Base-by-base conservation (phyloP, 2,329 filamentous ascomycete species). In the Tolypocladium guangdongense region DNA sequence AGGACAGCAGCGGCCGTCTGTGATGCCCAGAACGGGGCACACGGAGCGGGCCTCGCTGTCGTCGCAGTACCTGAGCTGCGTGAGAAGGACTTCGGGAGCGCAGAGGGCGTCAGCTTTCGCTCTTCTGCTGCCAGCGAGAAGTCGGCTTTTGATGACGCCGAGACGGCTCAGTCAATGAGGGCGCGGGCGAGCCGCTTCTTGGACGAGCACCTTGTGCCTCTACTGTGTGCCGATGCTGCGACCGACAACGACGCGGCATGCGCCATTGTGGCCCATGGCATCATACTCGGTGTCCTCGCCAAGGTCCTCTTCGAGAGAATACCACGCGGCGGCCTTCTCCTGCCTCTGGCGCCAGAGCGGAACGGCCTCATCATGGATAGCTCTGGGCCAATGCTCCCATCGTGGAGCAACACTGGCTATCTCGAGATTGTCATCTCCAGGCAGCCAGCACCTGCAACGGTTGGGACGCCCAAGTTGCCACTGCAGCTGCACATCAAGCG, bases 241-340 rank as follows among this genome's bases (percentile, higher is more conserved):
- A 49, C 54, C 0, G 54, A 51, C 6, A 30, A 50, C 11, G 52
- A 55, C 1, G 58, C 48, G 50, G 58, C 55, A 30, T 71, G 90
- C 14, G 84, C 82, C 1, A 71, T 95, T 16, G 86, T 95, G 4
- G 86, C 90, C 2, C 91, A 96, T 63, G 90, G 91, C 18, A 84
- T 95, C 56, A 82, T 95, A 41, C 77, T 96, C 2, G 82, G 81
- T 2, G 77, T 82, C 35, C 68, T 96, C 0, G 84, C 87, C 77
- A 76, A 78, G 53, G 74, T 77, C 14, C 66, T 95, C 16, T 70
- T 86, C 8, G 68, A 72, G 14, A 75, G 80, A 3, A 78, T 88
- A 2, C 52, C 60, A 1, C 54, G 54, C 4, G 53, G 56, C 24
- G 38, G 52, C 16, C 50, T 57, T 10, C 57, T 55, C 2, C 53